Percentiles rank a stretch among this genome's conserved stretches.
phyloP scores from a whole-genome alignment of 2,329 filamentous ascomycete species.

The Colletotrichum sp. region DNA sequence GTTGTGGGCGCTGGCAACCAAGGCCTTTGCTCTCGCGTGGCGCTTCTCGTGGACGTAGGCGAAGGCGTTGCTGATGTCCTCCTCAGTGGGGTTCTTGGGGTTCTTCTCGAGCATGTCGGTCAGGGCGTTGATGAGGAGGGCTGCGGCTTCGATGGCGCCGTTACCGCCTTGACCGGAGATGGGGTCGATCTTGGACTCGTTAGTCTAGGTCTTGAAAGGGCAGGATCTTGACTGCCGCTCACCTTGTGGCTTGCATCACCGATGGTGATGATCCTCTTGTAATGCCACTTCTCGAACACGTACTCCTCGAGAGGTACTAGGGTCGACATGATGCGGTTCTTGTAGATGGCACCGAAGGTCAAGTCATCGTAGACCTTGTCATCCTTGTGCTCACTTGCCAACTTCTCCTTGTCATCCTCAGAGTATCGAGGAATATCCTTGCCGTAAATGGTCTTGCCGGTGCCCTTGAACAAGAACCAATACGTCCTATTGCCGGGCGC shows the following conservation, averaged over 20 bases:
- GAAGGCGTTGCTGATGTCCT: not conserved
- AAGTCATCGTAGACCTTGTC: slow-evolving; percentile 26
- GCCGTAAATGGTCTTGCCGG: slow-evolving; percentile 29
- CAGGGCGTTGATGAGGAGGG: slow-evolving; percentile 24
- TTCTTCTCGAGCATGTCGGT: not conserved
- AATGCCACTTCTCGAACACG: slow-evolving; percentile 43
- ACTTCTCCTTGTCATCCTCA: slow-evolving; percentile 31
- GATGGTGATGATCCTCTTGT: slow-evolving; percentile 40
- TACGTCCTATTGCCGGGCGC: slow-evolving; percentile 35
- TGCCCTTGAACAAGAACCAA: slow-evolving; percentile 40
- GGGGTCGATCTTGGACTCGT: slow-evolving; percentile 24
- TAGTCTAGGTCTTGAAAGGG: not conserved
- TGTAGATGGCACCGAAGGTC: slow-evolving; percentile 35
- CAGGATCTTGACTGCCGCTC: rapidly evolving
- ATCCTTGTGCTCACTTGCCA: slow-evolving; percentile 27
- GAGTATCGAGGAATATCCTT: slow-evolving; percentile 38
- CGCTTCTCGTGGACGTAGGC: slow-evolving; percentile 4
- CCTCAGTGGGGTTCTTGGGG: not conserved
- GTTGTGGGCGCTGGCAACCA: not conserved
- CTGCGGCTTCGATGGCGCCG: slow-evolving; percentile 28
- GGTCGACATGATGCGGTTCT: slow-evolving; percentile 29
- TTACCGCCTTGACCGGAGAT: slow-evolving; percentile 30
- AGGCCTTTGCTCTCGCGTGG: not conserved
- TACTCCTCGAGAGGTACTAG: slow-evolving; percentile 33
- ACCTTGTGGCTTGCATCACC: slow-evolving; percentile 49